Conservation (phyloP, 1,139 yeast genomes). For the Suhomyces guaymorum region DNA sequence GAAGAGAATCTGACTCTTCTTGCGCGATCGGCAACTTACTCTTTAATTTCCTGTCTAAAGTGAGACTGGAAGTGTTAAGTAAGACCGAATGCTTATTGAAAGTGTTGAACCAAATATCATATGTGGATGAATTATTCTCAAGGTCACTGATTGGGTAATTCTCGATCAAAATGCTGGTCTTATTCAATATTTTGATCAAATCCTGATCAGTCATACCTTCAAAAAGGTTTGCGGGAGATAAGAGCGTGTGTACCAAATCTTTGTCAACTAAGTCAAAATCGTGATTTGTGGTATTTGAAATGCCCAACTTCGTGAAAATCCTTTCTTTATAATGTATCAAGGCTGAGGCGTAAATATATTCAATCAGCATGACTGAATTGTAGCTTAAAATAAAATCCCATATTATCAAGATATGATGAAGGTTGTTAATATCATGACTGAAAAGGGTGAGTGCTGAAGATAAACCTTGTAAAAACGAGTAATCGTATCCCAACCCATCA, state of each 20-base stretch:
- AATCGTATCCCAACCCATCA: slow-evolving; percentile 38
- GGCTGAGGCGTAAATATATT: slow-evolving; percentile 61
- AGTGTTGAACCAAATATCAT: slow-evolving; percentile 38
- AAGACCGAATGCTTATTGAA: slow-evolving; percentile 26
- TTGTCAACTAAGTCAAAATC: slow-evolving; percentile 30
- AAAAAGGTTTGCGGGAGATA: slow-evolving; percentile 38
- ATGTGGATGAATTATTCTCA: slow-evolving; percentile 27
- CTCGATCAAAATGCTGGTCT: slow-evolving; percentile 33
- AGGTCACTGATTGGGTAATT: slow-evolving; percentile 30
- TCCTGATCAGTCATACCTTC: slow-evolving; percentile 32
- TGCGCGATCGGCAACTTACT: not conserved
- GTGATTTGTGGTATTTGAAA: slow-evolving; percentile 1
- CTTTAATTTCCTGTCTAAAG: not conserved
- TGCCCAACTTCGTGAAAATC: slow-evolving; percentile 32
- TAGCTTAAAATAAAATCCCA: slow-evolving; percentile 66
- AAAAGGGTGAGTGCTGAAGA: slow-evolving; percentile 78
- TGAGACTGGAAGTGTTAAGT: slow-evolving; percentile 18
- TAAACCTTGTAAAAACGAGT: slow-evolving; percentile 58
- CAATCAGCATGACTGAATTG: slow-evolving; percentile 40
- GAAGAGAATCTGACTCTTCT: slow-evolving; percentile 1
- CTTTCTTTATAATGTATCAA: slow-evolving; percentile 42
- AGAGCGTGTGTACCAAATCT: slow-evolving; percentile 46
- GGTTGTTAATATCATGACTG: slow-evolving; percentile 65
- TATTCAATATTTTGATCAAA: slow-evolving; percentile 37
- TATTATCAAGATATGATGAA: slow-evolving; percentile 51